These are phyloP conservation scores for Isoetes taiwanensis DNA, from an alignment of 75 land plant species.

Conservation along the genomic window DNA sequence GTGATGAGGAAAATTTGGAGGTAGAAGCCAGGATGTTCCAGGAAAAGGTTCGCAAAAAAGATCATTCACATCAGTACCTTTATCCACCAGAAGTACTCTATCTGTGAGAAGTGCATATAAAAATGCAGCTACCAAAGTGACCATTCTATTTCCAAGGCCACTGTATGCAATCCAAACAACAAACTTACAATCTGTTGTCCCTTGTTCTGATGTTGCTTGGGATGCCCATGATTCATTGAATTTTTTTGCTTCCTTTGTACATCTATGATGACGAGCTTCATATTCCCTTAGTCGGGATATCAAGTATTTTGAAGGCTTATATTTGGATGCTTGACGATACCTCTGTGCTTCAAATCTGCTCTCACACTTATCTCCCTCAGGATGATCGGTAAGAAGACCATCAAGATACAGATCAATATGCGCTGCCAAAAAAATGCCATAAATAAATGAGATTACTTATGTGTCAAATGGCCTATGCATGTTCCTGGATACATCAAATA, in stretches of 20 bases:
- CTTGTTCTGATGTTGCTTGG: constrained; percentile 32
- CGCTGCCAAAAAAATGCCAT: too few species aligned
- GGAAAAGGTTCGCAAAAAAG: constrained; percentile 94
- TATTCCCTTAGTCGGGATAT: constrained; percentile 39
- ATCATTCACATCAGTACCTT: constrained; percentile 34
- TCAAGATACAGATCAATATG: too few species aligned
- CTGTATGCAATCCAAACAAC: constrained; percentile 61
- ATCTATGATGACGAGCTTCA: constrained; percentile 56
- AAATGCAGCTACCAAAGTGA: constrained; percentile 56
- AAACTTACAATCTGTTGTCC: constrained; percentile 44
- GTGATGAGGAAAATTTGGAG: constrained; percentile 31
- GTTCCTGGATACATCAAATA: too few species aligned
- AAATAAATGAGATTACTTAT: too few species aligned
- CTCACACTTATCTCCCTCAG: constrained; percentile 30
- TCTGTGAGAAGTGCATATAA: constrained; percentile 73
- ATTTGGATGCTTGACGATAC: constrained; percentile 25
- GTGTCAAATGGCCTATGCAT: too few species aligned
- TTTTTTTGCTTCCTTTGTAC: constrained; percentile 44
- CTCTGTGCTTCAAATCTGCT: constrained; percentile 35
- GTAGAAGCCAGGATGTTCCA: constrained; percentile 48
- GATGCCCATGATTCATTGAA: constrained; percentile 27
- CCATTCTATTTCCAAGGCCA: constrained; percentile 70
- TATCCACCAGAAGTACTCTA: constrained; percentile 67
- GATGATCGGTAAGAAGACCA: constrained; percentile 38
- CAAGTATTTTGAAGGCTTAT: constrained; percentile 43